Evolutionary conservation across 148 eudicot genomes (phyloP).

Genomic region (Polygonum aviculare): DNA sequence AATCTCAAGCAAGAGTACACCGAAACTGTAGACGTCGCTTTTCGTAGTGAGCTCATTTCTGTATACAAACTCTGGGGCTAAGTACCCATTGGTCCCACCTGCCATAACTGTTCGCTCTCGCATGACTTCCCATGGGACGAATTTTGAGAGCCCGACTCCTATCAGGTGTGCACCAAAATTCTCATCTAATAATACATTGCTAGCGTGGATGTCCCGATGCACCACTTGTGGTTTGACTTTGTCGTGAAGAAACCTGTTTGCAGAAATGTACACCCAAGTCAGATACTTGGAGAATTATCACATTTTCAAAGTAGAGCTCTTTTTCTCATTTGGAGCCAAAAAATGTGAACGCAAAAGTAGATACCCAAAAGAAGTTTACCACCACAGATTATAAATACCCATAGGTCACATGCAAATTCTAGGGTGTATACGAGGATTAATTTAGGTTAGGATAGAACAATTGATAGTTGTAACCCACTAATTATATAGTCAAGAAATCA

Average conservation of each 20-base stretch:
- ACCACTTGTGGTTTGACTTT: constrained; percentile 95
- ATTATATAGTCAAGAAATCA: neutral
- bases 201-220: constrained; percentile 85
- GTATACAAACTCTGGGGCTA: constrained; percentile 88
- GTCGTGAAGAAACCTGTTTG: constrained; percentile 79
- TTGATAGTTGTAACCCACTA: neutral
- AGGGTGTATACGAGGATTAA: neutral
- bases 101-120: constrained; percentile 86
- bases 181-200: constrained; percentile 81
- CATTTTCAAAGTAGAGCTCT: neutral
- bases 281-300: neutral
- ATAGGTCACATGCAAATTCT: neutral
- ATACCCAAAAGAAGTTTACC: neutral
- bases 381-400: neutral
- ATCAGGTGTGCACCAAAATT: constrained; percentile 75
- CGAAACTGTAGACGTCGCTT: constrained; percentile 93
- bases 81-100: constrained; percentile 87
- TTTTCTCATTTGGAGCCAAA: neutral
- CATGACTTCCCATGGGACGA: constrained; percentile 94
- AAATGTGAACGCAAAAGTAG: neutral
- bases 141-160: constrained; percentile 91
- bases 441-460: neutral
- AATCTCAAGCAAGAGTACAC: constrained; percentile 78
- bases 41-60: constrained; percentile 91
- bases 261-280: neutral